A percentile compares a stretch with the other conserved stretches of the same genome.
phyloP scores from a whole-genome alignment of 768 basidiomycete species.

The Collybiopsis luxurians region DNA sequence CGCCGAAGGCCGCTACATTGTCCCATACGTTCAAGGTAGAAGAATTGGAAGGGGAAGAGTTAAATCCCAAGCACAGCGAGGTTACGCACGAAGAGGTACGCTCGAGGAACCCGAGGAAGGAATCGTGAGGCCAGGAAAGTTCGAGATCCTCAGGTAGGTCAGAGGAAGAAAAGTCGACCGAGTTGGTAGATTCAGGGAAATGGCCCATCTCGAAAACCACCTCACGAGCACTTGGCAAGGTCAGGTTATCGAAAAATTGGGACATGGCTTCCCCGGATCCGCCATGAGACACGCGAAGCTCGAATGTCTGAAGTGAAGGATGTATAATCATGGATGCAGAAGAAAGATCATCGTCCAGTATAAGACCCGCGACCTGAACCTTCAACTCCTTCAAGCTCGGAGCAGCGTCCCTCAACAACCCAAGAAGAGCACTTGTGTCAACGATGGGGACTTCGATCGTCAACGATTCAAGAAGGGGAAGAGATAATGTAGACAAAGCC shows the following conservation, averaged over 20 bases:
- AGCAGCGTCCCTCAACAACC: not conserved
- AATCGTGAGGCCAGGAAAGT: slow-evolving; percentile 3
- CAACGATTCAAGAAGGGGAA: not conserved
- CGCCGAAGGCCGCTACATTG: not conserved
- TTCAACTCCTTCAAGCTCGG: not conserved
- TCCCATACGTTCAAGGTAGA: not conserved
- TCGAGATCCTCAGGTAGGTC: not conserved
- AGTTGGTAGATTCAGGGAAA: not conserved
- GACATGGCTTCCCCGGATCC: not conserved
- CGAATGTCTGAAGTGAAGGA: not conserved
- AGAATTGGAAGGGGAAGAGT: not conserved
- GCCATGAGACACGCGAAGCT: not conserved
- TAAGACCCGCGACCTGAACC: not conserved
- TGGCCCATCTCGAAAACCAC: not conserved
- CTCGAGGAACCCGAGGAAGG: not conserved
- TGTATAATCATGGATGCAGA: not conserved
- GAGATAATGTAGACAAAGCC: not conserved
- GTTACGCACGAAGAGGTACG: not conserved
- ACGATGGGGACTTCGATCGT: not conserved
- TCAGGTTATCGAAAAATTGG: not conserved
- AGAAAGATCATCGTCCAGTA: not conserved
- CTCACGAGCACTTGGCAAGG: not conserved
- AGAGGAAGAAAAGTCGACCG: not conserved
- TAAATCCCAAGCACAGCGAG: slow-evolving; percentile 1
- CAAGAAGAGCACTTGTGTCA: not conserved